Base-by-base conservation (phyloP, 495 filamentous ascomycete species). In the Podospora fimiseda region DNA sequence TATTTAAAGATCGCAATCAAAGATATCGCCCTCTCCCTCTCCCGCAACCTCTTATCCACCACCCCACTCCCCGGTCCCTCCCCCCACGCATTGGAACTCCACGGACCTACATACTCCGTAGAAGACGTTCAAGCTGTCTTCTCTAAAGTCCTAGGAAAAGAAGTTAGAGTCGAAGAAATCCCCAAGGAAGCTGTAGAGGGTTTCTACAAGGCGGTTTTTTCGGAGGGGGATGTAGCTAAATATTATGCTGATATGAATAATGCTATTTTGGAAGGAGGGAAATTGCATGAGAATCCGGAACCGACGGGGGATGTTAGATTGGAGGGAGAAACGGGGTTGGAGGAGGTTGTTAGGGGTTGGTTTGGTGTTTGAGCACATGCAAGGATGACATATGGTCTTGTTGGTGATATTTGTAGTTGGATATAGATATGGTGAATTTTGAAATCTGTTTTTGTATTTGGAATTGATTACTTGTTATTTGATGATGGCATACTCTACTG, bases 1-100 rank as follows among this genome's bases (percentile, higher is more conserved):
- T n/a, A 18, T 0, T 14, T 38, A 8, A 27, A 60, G 52, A 52
- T 64, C 22, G 62, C 62, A 22, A 46, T 52, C 39, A 27, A 56
- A 13, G 63, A 66, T 43, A 61, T 66, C 20, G 63, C 55, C 53
- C 1, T 43, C 5, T 36, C 48, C 39, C 48, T 43, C 21, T 53
- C 61, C 30, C 21, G 43, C 2, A 52, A 61, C 37, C 43, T 60
- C 6, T 44, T 62, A 9, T 43, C 48, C 3, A n/a, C 6, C 27
- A 33, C 27, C 6, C 52, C 20, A 0, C 18, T 39, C 3, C 51
- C 51, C 8, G 39, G 43, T 16, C 18, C 50, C n/a, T 49, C 6
- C 19, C 60, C 63, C 16, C 51, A 57, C 54, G 41, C 56, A 16
- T 58, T 61, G 19, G 61, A 64, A 23, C 58, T 66, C 7, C 44